phyloP scores from a whole-genome alignment of 495 filamentous ascomycete genomes.

The Apiosordaria backusii region DNA sequence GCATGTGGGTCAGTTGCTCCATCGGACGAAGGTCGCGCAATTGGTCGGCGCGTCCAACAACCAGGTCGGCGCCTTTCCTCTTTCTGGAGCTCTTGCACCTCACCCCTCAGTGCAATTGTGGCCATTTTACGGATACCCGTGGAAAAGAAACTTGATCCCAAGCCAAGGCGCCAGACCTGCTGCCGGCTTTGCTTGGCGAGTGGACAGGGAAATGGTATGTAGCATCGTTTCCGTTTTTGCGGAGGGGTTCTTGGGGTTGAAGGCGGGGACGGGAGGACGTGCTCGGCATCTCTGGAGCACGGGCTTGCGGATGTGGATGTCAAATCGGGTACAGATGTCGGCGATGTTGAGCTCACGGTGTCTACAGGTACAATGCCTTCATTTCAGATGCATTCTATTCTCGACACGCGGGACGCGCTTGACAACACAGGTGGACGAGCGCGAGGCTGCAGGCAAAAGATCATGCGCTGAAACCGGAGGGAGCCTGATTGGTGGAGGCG shows the following conservation, averaged over 20 bases:
- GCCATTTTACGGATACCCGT: not conserved
- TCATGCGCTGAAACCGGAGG: conserved; percentile 8
- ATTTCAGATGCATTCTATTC: not conserved
- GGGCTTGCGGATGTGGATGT: not conserved
- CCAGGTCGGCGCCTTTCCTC: conserved; percentile 8
- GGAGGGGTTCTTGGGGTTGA: not conserved
- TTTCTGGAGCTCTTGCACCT: not conserved
- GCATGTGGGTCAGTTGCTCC: conserved; percentile 9
- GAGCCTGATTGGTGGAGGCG: conserved; percentile 5
- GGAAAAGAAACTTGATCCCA: conserved; percentile 3
- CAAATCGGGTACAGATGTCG: no score
- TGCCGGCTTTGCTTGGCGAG: not conserved
- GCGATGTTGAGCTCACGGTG: not conserved
- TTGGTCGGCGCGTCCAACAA: conserved; percentile 11
- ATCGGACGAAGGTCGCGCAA: not conserved
- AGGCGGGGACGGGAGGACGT: no score
- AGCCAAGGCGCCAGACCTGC: conserved; percentile 3
- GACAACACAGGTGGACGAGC: not conserved
- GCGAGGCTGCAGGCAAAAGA: conserved; percentile 7
- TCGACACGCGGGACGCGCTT: not conserved
- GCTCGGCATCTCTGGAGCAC: not conserved
- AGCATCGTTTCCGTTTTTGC: not conserved
- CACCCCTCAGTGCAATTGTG: not conserved
- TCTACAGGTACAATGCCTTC: not conserved
- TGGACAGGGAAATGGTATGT: not conserved